Base-by-base conservation (phyloP, 352 stramenopile species). In the Globisporangium splendens region DNA sequence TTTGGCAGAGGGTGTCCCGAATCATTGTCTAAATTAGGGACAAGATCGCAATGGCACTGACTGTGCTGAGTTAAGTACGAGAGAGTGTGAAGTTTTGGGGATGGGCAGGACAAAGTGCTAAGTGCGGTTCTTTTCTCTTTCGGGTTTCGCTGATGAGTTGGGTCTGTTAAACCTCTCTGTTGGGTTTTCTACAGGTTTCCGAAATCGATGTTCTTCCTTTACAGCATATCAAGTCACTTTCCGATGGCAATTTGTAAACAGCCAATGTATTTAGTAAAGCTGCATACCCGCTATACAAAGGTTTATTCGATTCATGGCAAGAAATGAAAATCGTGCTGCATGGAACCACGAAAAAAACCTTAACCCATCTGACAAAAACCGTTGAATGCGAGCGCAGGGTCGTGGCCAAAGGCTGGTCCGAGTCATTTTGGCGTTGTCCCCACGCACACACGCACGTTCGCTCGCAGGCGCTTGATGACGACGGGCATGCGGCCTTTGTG, bases 381-480 rank as follows among this genome's bases (percentile, higher is more conserved):
- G 39, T 35, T 44, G 39, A 44, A 35, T 35, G 28, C 5, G 7
- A 1, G 28, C 28, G 28, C 24, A 2, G n/a, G n/a, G n/a, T n/a
- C n/a, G n/a, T n/a, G 28, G 5, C 24, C 1, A 43, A 17, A 43
- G 17, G 17, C 39, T 44, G 39, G 39, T 44, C 10, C 39, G 17
- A 44, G 39, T n/a, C 13, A 15, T 44, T 18, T 44, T 18, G 3
- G 39, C 13, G 28, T 35, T 35, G 28, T 35, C 28, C 28, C 39
- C 39, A 44, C 17, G 12, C 39, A 4, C 39, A n/a, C n/a, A n/a
- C n/a, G n/a, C n/a, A n/a, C n/a, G n/a, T n/a, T n/a, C n/a, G n/a
- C n/a, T n/a, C n/a, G n/a, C n/a, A n/a, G n/a, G 39, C 39, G 12
- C 12, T 44, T 44, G 12, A 64, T 68, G 56, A 49, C 35, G 56